Evolutionary conservation across 257 asterid species (phyloP), one percentile per base, ranked within the genome.

Genomic region (Penstemon eatonii): DNA sequence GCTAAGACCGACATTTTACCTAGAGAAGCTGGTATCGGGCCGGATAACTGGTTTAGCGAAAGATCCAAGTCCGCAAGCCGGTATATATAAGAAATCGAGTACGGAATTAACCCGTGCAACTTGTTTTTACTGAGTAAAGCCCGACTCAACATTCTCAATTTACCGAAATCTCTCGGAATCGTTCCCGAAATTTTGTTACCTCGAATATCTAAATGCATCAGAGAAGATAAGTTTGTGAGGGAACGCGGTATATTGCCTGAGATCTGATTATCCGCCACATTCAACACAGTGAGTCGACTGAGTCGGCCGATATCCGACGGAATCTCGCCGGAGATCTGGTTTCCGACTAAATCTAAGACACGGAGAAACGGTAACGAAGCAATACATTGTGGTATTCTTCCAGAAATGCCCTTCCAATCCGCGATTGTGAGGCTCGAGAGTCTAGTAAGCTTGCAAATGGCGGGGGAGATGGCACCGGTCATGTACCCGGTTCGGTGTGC

Each of bases 1-100:
- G 88, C 82, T 5, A 85, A 83, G 41, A 81, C 86, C 76, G 74
- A 81, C 91, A 85, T 80, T 65, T 77, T 74, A 0, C 90, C 90
- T 3, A 85, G 79, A 1, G 82, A 73, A 0, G 75, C 63, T 2
- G 90, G 90, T 8, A 85, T 80, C 8, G 60, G 13, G 2, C 90
- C 87, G 0, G 87, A 75, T 2, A 85, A 47, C 33, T 50, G 73
- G 51, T 85, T 85, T 53, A 78, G 19, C 0, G 90, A 85, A 5
- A 85, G 78, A 60, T 85, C 87, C 49, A 80, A 62, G 79, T 82
- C 87, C 0, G 82, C 68, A 4, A 84, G 82, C 3, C 87, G 67
- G 54, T 73, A 80, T 12, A 84, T 84, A 36, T 53, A 41, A 18
- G 87, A 71, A 9, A 84, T 47, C 0, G 85, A 82, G 8, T 63